phyloP scores from a whole-genome alignment of 495 filamentous ascomycete genomes.

The Aspergillus panamensis region DNA sequence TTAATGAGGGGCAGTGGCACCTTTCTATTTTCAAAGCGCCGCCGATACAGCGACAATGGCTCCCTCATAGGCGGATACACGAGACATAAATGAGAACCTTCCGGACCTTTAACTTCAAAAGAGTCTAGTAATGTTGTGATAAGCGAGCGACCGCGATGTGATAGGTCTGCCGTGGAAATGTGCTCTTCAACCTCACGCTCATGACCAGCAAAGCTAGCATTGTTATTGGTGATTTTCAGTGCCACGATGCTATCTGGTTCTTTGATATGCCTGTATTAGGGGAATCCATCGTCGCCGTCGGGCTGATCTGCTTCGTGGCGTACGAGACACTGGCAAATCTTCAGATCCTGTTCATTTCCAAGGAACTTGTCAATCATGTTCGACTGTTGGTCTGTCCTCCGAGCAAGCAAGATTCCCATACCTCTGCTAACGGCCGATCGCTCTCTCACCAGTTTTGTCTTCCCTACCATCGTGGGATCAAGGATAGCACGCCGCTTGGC shows the following conservation, averaged over 20 bases:
- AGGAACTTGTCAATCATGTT: no score
- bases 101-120: slow-evolving; percentile 30
- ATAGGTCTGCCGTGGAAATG: slow-evolving; percentile 32
- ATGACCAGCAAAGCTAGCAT: slow-evolving; percentile 29
- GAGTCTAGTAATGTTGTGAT: slow-evolving; percentile 26
- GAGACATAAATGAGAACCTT: slow-evolving; percentile 34
- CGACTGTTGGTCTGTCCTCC: no score
- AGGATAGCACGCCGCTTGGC: no score
- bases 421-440: no score
- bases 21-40: slow-evolving; percentile 28
- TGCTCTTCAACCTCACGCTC: slow-evolving; percentile 33
- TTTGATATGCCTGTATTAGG: slow-evolving; percentile 30
- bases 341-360: no score
- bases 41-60: slow-evolving; percentile 34
- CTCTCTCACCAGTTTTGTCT: no score
- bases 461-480: no score
- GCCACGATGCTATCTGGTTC: slow-evolving; percentile 38
- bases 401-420: no score
- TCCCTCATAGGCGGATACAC: slow-evolving; percentile 42
- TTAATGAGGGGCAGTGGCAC: slow-evolving; percentile 36
- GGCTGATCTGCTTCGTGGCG: no score
- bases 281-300: no score
- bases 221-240: slow-evolving; percentile 37
- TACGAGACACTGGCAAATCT: no score
- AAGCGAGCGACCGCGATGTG: slow-evolving; percentile 32